Base-by-base conservation (phyloP, 2,329 filamentous ascomycete species). In the Colletotrichum acutatum region DNA sequence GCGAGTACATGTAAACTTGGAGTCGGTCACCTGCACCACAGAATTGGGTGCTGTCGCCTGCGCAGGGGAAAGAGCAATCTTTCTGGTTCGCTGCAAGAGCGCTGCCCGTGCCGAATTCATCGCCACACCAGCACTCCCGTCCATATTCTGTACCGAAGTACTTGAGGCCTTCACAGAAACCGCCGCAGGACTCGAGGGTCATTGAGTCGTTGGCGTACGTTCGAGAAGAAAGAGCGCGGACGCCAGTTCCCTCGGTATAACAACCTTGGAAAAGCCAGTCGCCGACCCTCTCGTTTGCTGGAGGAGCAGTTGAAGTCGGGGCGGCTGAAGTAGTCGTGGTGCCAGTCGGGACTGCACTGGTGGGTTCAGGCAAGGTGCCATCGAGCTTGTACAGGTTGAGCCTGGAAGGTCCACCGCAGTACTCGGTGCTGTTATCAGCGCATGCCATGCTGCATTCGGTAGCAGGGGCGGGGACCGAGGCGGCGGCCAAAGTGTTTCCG, bases 51-150 rank as follows among this genome's bases (percentile, higher is more conserved):
- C 66, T 75, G 42, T 84, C 78, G 0, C 83, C 83, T 0, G 76
- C 73, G 9, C 83, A 84, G 0, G 73, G 70, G 30, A 82, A 80
- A 2, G 77, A 79, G 69, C 83, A 84, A 11, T 83, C 82, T 0
- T 74, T 74, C 14, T 82, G 77, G 26, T 80, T 78, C 6, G 67
- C 61, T 0, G 80, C 79, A 37, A 78, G 74, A 19, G 75, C 72
- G 24, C 78, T 79, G 5, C 78, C 80, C 0, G 74, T 68, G 3
- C 78, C 78, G 3, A 84, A 72, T 1, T 59, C 71, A 26, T 83
- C 79, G 0, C 83, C 83, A 34, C 83, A 85, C 61, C 80, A 85
- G 65, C 83, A 85, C 66, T 85, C 82, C 0, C 81, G 66, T 3
- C 79, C 82, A 37, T 83, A 84, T 32, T 83, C 81, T 3, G 75